Evolutionary conservation across 2,329 filamentous ascomycete species (phyloP).

Genomic region (Pezicula radicicola): DNA sequence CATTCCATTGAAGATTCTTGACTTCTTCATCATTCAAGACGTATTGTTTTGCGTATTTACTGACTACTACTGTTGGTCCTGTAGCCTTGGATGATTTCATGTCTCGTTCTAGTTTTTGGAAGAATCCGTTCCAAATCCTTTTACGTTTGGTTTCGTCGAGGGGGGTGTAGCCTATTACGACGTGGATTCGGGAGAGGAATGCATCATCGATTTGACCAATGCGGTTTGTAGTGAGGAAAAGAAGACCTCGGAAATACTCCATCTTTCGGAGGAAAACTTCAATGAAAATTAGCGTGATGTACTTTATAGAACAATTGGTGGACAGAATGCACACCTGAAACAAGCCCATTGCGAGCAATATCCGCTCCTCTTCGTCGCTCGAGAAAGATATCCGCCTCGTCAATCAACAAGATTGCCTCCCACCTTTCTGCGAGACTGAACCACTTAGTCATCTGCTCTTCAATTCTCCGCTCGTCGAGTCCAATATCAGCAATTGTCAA

Average conservation of each 20-base stretch:
- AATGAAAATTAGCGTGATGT: slow-evolving; percentile 23
- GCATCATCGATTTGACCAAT: slow-evolving; percentile 33
- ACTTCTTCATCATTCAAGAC: background rate
- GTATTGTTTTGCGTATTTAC: background rate
- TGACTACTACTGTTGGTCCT: background rate
- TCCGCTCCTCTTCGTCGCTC: background rate
- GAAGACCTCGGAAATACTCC: slow-evolving; percentile 25
- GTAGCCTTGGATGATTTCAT: no score
- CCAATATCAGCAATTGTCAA: no score
- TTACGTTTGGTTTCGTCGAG: background rate
- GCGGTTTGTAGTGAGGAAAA: slow-evolving; percentile 37
- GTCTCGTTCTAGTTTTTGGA: no score
- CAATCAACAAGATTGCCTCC: slow-evolving; percentile 30
- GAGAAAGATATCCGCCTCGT: slow-evolving; percentile 3
- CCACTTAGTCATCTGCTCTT: no score
- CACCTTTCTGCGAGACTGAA: slow-evolving; percentile 31
- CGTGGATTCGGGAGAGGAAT: slow-evolving; percentile 30
- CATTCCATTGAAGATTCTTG: slow-evolving; percentile 20
- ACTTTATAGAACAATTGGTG: slow-evolving; percentile 16
- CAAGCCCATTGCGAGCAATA: slow-evolving; percentile 1
- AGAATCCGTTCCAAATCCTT: background rate
- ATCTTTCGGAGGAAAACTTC: no score
- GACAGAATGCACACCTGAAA: background rate
- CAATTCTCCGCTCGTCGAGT: no score
- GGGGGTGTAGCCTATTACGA: slow-evolving; percentile 22